phyloP scores from a whole-genome alignment of 345 rosid genomes.

The Linum tenue region DNA sequence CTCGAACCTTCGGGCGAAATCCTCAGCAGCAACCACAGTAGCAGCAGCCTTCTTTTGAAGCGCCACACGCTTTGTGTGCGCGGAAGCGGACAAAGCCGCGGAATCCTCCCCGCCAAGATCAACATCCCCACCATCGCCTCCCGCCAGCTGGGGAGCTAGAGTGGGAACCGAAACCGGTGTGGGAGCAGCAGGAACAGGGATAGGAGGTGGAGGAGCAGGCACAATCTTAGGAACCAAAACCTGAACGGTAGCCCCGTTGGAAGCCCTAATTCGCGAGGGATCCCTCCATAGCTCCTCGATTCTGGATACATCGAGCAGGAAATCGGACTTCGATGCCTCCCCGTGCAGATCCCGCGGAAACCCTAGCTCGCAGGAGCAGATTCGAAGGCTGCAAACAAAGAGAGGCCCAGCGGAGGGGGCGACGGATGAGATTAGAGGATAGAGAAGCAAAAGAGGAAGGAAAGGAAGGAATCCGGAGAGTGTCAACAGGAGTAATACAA shows the following conservation, averaged over 20 bases:
- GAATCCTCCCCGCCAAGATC: conserved; percentile 36
- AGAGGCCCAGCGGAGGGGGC: background rate
- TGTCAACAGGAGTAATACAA: background rate
- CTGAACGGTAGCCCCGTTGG: conserved; percentile 47
- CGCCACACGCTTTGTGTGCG: conserved; percentile 52
- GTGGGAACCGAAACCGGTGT: conserved; percentile 3
- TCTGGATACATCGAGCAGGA: conserved; percentile 37
- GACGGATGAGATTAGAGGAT: background rate
- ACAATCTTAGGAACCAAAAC: conserved; percentile 72
- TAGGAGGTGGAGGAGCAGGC: conserved; percentile 4
- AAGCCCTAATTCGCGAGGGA: conserved; percentile 49
- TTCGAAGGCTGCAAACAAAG: conserved; percentile 58
- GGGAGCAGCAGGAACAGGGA: conserved; percentile 22
- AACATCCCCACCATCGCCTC: conserved; percentile 25
- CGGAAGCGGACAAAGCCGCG: conserved; percentile 21
- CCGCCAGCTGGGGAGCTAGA: conserved; percentile 16
- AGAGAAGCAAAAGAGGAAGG: background rate
- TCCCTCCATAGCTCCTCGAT: conserved; percentile 42
- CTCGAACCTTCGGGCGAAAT: conserved; percentile 52
- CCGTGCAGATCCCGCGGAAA: conserved; percentile 56
- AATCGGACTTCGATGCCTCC: conserved; percentile 30
- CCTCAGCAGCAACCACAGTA: conserved; percentile 75
- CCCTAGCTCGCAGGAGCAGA: conserved; percentile 87
- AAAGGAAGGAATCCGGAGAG: background rate
- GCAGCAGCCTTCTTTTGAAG: conserved; percentile 62